These are phyloP conservation scores for Clitopilus passeckerianus DNA, from an alignment of 768 basidiomycete species.

Conservation along the genomic window DNA sequence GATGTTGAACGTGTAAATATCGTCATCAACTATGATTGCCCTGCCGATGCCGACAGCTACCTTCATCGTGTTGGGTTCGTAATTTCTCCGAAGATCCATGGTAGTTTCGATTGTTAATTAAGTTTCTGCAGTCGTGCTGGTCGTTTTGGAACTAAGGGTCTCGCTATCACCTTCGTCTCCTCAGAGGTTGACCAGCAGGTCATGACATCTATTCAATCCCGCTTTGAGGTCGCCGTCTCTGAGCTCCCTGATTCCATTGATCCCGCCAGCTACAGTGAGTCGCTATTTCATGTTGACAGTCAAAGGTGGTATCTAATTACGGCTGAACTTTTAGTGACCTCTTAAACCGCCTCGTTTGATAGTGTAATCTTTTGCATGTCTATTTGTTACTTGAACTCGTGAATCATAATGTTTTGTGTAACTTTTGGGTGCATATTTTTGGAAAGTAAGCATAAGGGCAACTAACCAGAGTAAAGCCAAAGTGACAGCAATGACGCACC, in stretches of 20 bases:
- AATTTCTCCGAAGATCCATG: neutral
- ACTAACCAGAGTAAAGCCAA: no score
- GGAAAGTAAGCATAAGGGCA: no score
- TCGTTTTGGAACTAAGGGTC: conserved; percentile 98
- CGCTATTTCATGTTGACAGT: neutral
- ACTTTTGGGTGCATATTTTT: conserved; percentile 9
- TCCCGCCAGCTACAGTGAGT: conserved; percentile 92
- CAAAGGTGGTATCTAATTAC: neutral
- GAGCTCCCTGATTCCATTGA: conserved; percentile 94
- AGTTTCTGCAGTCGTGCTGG: conserved; percentile 77
- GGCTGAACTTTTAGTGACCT: conserved; percentile 36
- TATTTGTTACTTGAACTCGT: neutral
- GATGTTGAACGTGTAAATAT: conserved; percentile 99
- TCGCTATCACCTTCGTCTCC: conserved; percentile 95
- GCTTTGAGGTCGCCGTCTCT: conserved; percentile 97
- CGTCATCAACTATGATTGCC: conserved; percentile 98
- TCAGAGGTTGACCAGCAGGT: conserved; percentile 92
- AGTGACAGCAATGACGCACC: no score
- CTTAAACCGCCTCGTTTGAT: conserved; percentile 26
- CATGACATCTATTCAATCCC: conserved; percentile 88
- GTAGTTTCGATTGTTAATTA: neutral
- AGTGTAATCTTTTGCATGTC: conserved; percentile 4
- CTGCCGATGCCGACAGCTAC: conserved; percentile 96
- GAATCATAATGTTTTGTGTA: no score
- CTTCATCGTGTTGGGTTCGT: conserved; percentile 93